Base-by-base conservation (phyloP, 768 basidiomycete species). In the Daedaleopsis sinensis region DNA sequence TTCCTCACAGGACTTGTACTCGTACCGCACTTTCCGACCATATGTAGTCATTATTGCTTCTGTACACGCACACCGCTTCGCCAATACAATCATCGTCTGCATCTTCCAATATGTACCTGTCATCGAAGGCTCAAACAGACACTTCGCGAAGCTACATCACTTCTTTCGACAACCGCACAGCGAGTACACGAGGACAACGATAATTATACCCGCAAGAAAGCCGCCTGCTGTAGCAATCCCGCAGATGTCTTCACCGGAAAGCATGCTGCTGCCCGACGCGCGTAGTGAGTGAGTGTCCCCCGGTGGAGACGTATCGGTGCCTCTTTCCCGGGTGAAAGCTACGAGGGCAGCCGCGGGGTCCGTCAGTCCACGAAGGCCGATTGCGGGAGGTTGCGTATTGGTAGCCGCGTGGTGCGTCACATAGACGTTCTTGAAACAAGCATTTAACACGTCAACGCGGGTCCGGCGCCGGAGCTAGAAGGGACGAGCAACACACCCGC, bases 321-420 rank as follows among this genome's bases (percentile, higher is more conserved):
- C 84, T 16, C 83, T 79, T 36, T 68, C 68, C 11, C 62, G 55
- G 56, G 72, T 74, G 62, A 86, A 85, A 19, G 77, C 73, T 21
- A 55, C 58, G 24, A 80, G 63, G 18, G 82, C 74, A 1, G 67
- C 32, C 1, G 59, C 55, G 0, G 76, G 64, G 63, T 85, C 73
- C 0, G 81, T 86, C 44, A 79, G 69, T 53, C 70, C 76, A 65
- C 78, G 65, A 15, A 87, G 72, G 24, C 83, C 85, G 48, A 86
- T 74, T 43, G 67, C 55, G 3, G 83, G 81, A 21, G 78, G 75
- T 35, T 73, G 70, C 2, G 69, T 70, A 10, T 75, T 67, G 32
- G 77, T 82, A 44, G 71, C 70, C 35, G 71, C 77, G 52, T 82
- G 79, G 64, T 86, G 82, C 38, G 77, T 75, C 44, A 76, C 79